Percentiles rank a stretch among this genome's conserved stretches.
phyloP scores from a whole-genome alignment of 1,139 yeast species.

The Yamadazyma spencermartinsiae region DNA sequence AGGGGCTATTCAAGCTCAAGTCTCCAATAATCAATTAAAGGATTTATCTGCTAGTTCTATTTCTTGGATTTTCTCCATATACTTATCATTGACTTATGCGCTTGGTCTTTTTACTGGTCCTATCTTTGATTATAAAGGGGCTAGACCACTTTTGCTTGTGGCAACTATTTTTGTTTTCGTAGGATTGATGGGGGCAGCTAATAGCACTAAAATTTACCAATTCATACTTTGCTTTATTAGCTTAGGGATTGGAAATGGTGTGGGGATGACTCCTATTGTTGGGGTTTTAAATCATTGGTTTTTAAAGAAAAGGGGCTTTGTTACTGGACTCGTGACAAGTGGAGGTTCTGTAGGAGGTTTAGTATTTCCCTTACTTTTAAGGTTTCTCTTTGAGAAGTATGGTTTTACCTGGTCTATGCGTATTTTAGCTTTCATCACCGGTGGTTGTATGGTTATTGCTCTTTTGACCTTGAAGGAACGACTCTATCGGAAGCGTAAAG shows the following conservation, averaged over 20 bases:
- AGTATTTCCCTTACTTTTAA: slow-evolving; percentile 34
- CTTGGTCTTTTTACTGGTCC: slow-evolving; percentile 39
- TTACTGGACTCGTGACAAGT: slow-evolving; percentile 37
- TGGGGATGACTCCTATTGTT: slow-evolving; percentile 37
- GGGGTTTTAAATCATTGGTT: slow-evolving; percentile 45
- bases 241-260: slow-evolving; percentile 36
- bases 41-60: slow-evolving; percentile 43
- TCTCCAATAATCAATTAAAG: slow-evolving; percentile 51
- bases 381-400: slow-evolving; percentile 27
- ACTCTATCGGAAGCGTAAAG: not conserved
- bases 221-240: slow-evolving; percentile 36
- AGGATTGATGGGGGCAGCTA: slow-evolving; percentile 38
- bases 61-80: slow-evolving; percentile 43
- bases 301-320: slow-evolving; percentile 31
- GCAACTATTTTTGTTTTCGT: slow-evolving; percentile 29
- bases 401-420: slow-evolving; percentile 41
- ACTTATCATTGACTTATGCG: slow-evolving; percentile 31
- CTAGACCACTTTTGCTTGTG: slow-evolving; percentile 24
- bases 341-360: slow-evolving; percentile 45
- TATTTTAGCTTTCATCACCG: slow-evolving; percentile 32
- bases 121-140: slow-evolving; percentile 35
- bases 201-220: slow-evolving; percentile 30
- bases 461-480: slow-evolving; percentile 49
- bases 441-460: slow-evolving; percentile 35
- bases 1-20: slow-evolving; percentile 64